Evolutionary conservation across 257 asterid genomes (phyloP).

Genomic region (Nicotiana undulata): DNA sequence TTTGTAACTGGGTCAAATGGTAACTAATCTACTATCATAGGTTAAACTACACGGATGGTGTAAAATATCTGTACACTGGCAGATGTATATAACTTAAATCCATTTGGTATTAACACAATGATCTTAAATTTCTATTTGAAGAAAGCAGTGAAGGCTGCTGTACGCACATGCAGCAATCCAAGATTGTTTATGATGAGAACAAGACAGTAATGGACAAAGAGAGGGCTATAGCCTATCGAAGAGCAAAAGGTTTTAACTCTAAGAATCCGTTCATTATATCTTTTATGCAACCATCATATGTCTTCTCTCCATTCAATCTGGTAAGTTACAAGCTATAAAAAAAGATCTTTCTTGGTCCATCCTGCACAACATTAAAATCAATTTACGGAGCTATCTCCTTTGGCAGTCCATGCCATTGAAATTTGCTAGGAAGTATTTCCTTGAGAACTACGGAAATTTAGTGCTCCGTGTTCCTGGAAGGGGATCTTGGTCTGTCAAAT

Average conservation of each 20-base stretch:
- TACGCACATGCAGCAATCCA: not conserved
- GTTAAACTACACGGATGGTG: not conserved
- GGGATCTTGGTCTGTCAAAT: not conserved
- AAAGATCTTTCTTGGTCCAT: not conserved
- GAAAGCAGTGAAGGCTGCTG: not conserved
- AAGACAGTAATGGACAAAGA: not conserved
- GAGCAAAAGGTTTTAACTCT: not conserved
- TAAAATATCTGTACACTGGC: not conserved
- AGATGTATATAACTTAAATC: not conserved
- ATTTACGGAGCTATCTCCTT: not conserved
- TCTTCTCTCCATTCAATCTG: not conserved
- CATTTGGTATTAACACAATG: not conserved
- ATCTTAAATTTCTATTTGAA: not conserved
- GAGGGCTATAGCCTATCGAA: not conserved
- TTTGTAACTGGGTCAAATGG: not conserved
- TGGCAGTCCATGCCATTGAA: slow-evolving; percentile 1
- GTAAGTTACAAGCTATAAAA: not conserved
- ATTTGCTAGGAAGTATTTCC: not conserved
- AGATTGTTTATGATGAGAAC: not conserved
- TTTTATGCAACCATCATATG: not conserved
- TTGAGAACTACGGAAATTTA: not conserved
- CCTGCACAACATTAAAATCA: not conserved
- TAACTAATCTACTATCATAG: not conserved
- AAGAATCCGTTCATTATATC: not conserved
- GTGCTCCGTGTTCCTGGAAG: not conserved